A percentile compares a stretch with the other conserved stretches of the same genome.
Evolutionary conservation across 257 asterid genomes (phyloP).

Genomic region (Asclepias syriaca): DNA sequence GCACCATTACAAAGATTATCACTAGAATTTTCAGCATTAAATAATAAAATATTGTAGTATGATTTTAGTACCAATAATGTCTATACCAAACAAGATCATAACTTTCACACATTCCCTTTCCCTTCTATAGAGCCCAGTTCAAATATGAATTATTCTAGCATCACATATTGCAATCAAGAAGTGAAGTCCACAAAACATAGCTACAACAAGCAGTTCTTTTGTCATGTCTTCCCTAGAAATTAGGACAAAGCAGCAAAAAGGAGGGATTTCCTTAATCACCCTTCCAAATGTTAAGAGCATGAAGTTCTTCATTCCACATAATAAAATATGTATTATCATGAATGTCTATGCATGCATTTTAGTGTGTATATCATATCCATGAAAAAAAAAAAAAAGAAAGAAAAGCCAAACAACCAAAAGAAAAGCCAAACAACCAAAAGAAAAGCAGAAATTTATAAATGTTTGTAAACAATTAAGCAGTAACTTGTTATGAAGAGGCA

Average conservation of each 20-base stretch:
- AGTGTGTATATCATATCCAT: background rate
- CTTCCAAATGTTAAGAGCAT: background rate
- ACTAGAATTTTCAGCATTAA: constrained; percentile 1
- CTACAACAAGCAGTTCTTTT: background rate
- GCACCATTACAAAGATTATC: constrained; percentile 25
- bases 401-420: background rate
- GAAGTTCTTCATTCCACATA: background rate
- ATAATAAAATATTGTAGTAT: background rate
- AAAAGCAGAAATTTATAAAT: background rate
- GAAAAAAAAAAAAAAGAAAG: background rate
- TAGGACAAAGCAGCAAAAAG: background rate
- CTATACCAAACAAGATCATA: background rate
- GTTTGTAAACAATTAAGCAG: background rate
- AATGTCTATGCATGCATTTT: background rate
- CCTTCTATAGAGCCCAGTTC: constrained; percentile 1
- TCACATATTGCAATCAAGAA: background rate
- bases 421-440: background rate
- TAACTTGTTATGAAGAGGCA: background rate
- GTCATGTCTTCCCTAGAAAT: background rate
- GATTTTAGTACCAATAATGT: background rate
- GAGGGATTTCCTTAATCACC: background rate
- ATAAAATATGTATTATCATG: background rate
- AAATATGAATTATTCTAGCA: background rate
- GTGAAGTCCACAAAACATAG: background rate
- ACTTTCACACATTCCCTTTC: background rate